Evolutionary conservation across 371 early-diverging fungal species (phyloP).

Genomic region (Mucor piriformis): DNA sequence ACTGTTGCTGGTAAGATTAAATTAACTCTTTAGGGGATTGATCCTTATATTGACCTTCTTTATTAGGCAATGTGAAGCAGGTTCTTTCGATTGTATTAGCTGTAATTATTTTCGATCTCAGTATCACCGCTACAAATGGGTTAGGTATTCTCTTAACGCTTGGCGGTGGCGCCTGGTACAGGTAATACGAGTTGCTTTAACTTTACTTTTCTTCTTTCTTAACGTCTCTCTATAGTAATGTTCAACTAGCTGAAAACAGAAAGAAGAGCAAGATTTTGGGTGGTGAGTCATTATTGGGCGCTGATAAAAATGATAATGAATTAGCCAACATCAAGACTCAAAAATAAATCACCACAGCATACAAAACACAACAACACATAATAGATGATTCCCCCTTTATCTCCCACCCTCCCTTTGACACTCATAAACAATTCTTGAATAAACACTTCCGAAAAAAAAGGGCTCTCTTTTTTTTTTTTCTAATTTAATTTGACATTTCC

Average conservation of each 20-base stretch:
- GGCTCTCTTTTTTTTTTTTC: no score
- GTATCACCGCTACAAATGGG: slow-evolving; percentile 68
- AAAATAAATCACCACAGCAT: slow-evolving; percentile 8
- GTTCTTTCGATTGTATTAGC: slow-evolving; percentile 80
- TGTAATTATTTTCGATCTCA: slow-evolving; percentile 73
- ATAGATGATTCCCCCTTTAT: slow-evolving; percentile 1
- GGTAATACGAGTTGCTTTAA: slow-evolving; percentile 27
- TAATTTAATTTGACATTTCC: no score
- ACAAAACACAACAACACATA: background rate
- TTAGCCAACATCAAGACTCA: slow-evolving; percentile 26
- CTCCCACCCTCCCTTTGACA: background rate
- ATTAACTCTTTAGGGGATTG: background rate
- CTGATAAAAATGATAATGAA: slow-evolving; percentile 26
- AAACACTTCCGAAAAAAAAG: no score
- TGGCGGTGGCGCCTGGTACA: slow-evolving; percentile 72
- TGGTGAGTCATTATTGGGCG: slow-evolving; percentile 28
- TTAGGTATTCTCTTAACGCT: slow-evolving; percentile 80
- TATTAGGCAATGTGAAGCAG: slow-evolving; percentile 83
- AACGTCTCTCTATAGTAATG: slow-evolving; percentile 12
- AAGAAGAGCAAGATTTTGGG: slow-evolving; percentile 23
- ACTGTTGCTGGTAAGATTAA: slow-evolving; percentile 73
- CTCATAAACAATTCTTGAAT: no score
- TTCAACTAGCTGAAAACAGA: slow-evolving; percentile 24
- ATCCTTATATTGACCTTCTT: background rate
- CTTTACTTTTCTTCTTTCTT: background rate